phyloP scores from a whole-genome alignment of 352 stramenopile species.

The Globisporangium alternatum region DNA sequence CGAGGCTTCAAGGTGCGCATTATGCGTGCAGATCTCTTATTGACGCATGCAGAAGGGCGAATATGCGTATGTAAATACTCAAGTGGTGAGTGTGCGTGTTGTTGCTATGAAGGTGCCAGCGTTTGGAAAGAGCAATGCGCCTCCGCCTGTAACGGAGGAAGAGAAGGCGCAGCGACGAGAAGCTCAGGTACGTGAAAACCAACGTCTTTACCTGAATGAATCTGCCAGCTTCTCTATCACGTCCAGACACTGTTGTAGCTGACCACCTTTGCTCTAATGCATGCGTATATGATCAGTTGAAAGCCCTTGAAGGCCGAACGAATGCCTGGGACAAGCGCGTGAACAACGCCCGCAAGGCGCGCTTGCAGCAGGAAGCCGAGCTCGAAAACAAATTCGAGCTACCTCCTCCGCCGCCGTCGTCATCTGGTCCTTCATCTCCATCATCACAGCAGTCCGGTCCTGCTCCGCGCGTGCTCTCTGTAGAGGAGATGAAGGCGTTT shows the following conservation, averaged over 20 bases:
- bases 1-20: conserved; percentile 31
- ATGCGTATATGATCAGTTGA: conserved; percentile 28
- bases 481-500: conserved; percentile 62
- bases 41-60: not conserved
- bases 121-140: conserved; percentile 37
- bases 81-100: not conserved
- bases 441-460: conserved; percentile 4
- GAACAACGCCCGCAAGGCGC: conserved; percentile 42
- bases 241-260: not conserved
- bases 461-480: conserved; percentile 36
- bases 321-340: conserved; percentile 76
- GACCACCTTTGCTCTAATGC: not conserved
- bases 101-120: conserved; percentile 28
- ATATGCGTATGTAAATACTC: not conserved
- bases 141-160: conserved; percentile 41
- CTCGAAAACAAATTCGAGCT: conserved; percentile 39
- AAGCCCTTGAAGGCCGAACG: conserved; percentile 52
- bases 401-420: conserved; percentile 8
- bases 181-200: conserved; percentile 40
- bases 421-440: conserved; percentile 11
- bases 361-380: conserved; percentile 52
- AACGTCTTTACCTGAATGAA: not conserved
- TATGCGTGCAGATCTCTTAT: not conserved
- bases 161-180: conserved; percentile 56
- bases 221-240: too few relatives aligned